phyloP scores from a whole-genome alignment of 495 filamentous ascomycete genomes.

The Clohesyomyces aquaticus region DNA sequence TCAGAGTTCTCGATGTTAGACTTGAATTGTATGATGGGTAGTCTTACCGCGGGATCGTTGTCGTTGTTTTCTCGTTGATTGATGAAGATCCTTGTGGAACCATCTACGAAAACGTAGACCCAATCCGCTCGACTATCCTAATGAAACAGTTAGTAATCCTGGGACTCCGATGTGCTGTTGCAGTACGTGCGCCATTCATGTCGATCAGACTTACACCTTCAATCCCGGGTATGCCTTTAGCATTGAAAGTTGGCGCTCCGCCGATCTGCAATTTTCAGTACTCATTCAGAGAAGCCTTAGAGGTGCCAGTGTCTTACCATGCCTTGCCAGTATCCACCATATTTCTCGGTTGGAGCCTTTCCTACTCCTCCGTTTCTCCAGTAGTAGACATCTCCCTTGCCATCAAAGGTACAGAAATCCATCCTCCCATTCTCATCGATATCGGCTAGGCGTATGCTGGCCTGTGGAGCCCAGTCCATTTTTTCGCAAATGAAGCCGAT shows the following conservation, averaged over 20 bases:
- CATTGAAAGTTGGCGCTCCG: constrained; percentile 10
- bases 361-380: neutral
- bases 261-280: constrained; percentile 25
- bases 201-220: constrained; percentile 42
- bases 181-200: constrained; percentile 48
- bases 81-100: constrained; percentile 37
- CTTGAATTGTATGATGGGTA: too few relatives aligned
- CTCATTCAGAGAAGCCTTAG: too few relatives aligned
- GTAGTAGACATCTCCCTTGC: neutral
- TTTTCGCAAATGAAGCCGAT: neutral
- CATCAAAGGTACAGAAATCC: neutral
- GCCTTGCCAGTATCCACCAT: neutral
- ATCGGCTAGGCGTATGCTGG: neutral
- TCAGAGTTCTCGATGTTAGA: too few relatives aligned
- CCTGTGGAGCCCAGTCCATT: neutral
- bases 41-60: too few relatives aligned
- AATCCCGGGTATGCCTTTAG: constrained; percentile 39
- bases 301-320: too few relatives aligned
- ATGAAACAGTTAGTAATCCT: too few relatives aligned
- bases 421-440: neutral
- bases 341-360: neutral
- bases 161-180: too few relatives aligned
- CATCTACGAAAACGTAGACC: constrained; percentile 43
- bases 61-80: constrained; percentile 40
- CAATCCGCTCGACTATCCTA: constrained; percentile 44